These are phyloP conservation scores for Sungouiozyma intestinalis DNA, from an alignment of 805 yeast genomes.

Conservation along the genomic window DNA sequence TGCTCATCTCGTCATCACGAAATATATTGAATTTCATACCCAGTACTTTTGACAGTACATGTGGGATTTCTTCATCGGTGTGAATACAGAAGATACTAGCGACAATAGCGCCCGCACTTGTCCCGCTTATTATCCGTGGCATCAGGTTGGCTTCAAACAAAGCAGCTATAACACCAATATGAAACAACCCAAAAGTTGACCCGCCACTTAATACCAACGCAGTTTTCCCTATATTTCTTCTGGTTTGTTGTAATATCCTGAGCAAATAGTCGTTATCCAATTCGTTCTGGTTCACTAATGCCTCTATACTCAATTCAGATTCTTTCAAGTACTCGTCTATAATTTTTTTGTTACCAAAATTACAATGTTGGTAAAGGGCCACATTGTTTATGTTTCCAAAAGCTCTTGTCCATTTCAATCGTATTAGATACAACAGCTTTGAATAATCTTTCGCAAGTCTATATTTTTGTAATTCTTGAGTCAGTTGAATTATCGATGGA, in stretches of 20 bases:
- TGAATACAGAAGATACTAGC: constrained; percentile 82
- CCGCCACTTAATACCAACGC: constrained; percentile 96
- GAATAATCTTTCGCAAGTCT: constrained; percentile 48
- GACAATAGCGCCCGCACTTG: constrained; percentile 92
- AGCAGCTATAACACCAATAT: constrained; percentile 82
- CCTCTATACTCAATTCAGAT: constrained; percentile 42
- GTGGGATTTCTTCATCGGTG: constrained; percentile 57
- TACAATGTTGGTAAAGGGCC: constrained; percentile 64
- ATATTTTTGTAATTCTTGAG: constrained; percentile 49
- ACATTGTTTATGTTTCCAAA: constrained; percentile 81
- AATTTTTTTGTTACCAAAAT: constrained; percentile 73
- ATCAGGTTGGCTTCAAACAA: constrained; percentile 61
- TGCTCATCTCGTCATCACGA: constrained; percentile 41
- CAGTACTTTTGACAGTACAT: constrained; percentile 40
- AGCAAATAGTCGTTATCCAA: constrained; percentile 61
- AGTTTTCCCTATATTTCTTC: constrained; percentile 87
- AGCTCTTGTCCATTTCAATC: constrained; percentile 81
- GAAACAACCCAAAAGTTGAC: constrained; percentile 85
- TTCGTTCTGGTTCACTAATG: constrained; percentile 20
- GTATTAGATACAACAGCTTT: constrained; percentile 55
- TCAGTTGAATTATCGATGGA: constrained; percentile 41
- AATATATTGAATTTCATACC: constrained; percentile 43
- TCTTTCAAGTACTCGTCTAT: constrained; percentile 79
- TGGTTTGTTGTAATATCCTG: constrained; percentile 73
- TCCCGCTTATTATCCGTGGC: constrained; percentile 86